Conservation (phyloP, 73 alveolate species). For the Paramecium primaurelia region DNA sequence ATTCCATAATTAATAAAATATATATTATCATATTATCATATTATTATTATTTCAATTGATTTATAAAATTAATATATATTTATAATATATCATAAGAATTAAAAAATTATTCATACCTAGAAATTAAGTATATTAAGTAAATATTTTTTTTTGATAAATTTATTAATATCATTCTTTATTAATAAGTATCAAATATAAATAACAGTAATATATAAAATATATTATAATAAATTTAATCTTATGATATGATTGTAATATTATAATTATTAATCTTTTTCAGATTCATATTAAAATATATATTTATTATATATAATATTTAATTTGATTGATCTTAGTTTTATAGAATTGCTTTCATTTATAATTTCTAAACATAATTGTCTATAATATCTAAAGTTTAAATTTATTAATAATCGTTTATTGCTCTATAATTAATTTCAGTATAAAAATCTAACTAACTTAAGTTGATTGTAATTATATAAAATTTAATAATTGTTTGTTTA, state of each 20-base stretch:
- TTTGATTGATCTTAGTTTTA: background rate
- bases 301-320: background rate
- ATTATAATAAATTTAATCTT: background rate
- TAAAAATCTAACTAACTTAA: background rate
- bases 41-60: background rate
- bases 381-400: background rate
- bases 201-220: background rate
- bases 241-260: background rate
- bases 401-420: background rate
- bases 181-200: background rate
- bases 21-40: background rate
- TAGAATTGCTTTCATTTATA: background rate
- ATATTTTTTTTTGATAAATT: too few relatives aligned
- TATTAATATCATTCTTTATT: background rate
- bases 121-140: too few relatives aligned
- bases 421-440: background rate
- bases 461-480: background rate
- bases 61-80: too few relatives aligned
- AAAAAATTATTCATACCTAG: too few relatives aligned
- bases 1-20: background rate
- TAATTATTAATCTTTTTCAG: background rate
- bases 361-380: background rate
- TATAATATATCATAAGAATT: too few relatives aligned
- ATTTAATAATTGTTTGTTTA: background rate
- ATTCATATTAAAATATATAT: background rate